A percentile compares a stretch with the other conserved stretches of the same genome.
Conservation (phyloP, 2,329 filamentous ascomycete species). For the Fusarium xyrophilum region DNA sequence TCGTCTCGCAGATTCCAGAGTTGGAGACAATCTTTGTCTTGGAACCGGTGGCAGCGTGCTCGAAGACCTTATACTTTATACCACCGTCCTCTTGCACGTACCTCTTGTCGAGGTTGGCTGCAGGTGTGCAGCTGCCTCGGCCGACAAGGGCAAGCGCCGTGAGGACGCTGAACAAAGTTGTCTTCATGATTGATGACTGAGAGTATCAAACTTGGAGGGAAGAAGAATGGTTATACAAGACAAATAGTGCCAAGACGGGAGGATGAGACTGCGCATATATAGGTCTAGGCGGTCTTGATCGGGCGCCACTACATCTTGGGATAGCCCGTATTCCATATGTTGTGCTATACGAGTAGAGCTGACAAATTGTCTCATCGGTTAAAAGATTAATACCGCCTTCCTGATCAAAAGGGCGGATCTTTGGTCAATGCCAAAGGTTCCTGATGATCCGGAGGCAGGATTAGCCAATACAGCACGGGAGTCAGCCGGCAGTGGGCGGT, state of each 20-base stretch:
- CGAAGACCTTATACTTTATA: constrained; percentile 23
- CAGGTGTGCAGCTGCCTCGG: neutral
- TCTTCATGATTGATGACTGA: neutral
- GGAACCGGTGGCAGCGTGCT: constrained; percentile 19
- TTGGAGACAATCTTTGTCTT: constrained; percentile 33
- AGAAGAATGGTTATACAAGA: neutral
- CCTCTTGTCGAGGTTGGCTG: neutral
- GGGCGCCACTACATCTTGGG: neutral
- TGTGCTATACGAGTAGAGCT: neutral
- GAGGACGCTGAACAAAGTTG: neutral
- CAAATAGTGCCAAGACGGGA: neutral
- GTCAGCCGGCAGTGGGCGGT: neutral
- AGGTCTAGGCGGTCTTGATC: neutral
- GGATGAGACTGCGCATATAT: neutral
- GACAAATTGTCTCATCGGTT: neutral
- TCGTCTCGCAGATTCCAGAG: constrained; percentile 61
- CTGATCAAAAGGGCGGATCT: constrained; percentile 1
- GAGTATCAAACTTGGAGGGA: rapidly evolving
- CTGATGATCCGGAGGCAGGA: neutral
- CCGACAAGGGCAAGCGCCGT: neutral
- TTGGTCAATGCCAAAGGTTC: constrained; percentile 7
- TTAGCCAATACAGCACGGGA: neutral
- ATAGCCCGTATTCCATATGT: neutral
- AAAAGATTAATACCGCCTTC: neutral
- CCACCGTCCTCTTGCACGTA: neutral